Conservation (phyloP, 768 basidiomycete genomes). For the Rossbeevera mucosa region DNA sequence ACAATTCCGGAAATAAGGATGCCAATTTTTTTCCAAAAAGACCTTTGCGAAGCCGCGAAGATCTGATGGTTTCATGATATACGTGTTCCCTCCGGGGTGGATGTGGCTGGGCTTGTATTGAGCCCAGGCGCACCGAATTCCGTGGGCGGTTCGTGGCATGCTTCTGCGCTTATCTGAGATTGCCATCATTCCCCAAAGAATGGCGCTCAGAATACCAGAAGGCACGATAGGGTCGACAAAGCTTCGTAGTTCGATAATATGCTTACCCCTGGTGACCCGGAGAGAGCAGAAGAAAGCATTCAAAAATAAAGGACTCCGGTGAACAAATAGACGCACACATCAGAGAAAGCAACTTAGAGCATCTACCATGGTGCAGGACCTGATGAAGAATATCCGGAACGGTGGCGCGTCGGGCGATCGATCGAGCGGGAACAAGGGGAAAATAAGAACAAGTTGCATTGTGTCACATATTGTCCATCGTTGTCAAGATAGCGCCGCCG, state of each 20-base stretch:
- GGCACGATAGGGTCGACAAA: constrained; percentile 7
- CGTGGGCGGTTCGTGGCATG: neutral
- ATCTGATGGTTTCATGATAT: constrained; percentile 7
- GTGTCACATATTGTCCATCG: neutral
- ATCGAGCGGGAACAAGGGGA: constrained; percentile 9
- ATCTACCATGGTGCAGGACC: neutral
- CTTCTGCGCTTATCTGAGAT: constrained; percentile 19
- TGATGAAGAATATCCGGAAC: constrained; percentile 3
- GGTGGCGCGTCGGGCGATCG: constrained; percentile 17
- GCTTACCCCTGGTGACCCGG: constrained; percentile 19
- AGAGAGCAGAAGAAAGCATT: constrained; percentile 1
- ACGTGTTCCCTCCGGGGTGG: constrained; percentile 1
- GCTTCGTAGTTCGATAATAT: constrained; percentile 7
- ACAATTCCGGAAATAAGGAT: constrained; percentile 18
- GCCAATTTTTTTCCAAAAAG: constrained; percentile 8
- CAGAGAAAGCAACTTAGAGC: constrained; percentile 16
- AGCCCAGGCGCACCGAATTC: neutral
- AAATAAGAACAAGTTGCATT: constrained; percentile 1
- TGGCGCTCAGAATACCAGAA: constrained; percentile 9
- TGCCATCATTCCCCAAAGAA: constrained; percentile 3
- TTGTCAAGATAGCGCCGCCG: constrained; percentile 9
- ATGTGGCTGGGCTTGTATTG: neutral
- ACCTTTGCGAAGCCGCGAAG: constrained; percentile 6
- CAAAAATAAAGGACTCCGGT: constrained; percentile 3
- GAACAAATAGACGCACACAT: constrained; percentile 4